Evolutionary conservation across 257 asterid genomes (phyloP).

Genomic region (Solanum etuberosum): DNA sequence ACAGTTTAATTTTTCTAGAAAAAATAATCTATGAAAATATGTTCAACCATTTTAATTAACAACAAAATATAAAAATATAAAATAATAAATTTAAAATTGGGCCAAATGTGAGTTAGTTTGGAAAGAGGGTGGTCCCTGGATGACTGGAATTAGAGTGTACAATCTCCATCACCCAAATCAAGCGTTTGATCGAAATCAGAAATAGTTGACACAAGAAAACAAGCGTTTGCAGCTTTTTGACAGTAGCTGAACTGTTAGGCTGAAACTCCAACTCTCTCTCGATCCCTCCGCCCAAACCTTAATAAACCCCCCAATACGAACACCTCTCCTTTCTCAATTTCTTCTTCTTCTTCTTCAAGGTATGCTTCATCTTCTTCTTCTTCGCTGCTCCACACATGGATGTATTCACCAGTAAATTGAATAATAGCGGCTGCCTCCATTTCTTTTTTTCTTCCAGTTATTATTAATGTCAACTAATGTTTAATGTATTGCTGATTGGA

Average conservation of each 20-base stretch:
- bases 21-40: too few species aligned
- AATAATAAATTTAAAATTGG: too few species aligned
- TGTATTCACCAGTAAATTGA: background rate
- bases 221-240: background rate
- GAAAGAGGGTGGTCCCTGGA: background rate
- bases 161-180: background rate
- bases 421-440: too few species aligned
- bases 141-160: background rate
- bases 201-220: background rate
- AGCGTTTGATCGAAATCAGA: conserved; percentile 2
- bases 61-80: too few species aligned
- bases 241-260: background rate
- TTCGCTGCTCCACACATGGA: background rate
- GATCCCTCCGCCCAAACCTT: conserved; percentile 14
- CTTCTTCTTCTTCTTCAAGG: background rate
- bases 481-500: background rate
- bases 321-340: background rate
- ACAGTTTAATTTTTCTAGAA: too few species aligned
- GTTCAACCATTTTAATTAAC: too few species aligned
- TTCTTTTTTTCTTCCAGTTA: too few species aligned
- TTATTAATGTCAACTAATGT: background rate
- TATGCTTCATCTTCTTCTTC: background rate
- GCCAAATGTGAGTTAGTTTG: background rate
- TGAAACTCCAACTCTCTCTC: conserved; percentile 17
- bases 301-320: background rate